Conservation (phyloP, 352 stramenopile species). For the Phytophthora fragariae region DNA sequence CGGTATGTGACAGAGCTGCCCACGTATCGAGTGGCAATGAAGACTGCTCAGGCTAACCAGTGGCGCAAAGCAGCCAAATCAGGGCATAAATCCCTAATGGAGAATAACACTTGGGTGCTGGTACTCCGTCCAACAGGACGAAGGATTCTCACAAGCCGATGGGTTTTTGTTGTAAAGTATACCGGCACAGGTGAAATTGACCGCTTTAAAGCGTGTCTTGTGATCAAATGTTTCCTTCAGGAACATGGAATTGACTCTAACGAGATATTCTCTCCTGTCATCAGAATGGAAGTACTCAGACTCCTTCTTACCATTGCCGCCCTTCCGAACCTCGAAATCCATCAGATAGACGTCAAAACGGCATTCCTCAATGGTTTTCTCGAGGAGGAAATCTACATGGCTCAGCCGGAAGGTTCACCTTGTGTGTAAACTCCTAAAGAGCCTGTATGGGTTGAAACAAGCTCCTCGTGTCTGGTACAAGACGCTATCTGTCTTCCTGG, state of each 20-base stretch:
- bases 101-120: neutral
- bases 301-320: conserved; percentile 10
- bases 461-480: conserved; percentile 19
- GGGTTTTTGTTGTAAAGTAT: conserved; percentile 10
- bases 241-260: conserved; percentile 2
- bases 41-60: neutral
- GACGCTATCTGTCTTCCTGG: conserved; percentile 16
- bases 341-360: conserved; percentile 38
- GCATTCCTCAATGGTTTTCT: conserved; percentile 23
- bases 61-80: neutral
- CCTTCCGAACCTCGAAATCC: conserved; percentile 16
- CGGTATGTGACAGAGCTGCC: neutral
- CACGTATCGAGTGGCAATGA: neutral
- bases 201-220: neutral
- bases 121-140: neutral
- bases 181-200: conserved; percentile 4
- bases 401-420: conserved; percentile 24
- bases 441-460: conserved; percentile 28
- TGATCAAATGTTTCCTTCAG: conserved; percentile 2
- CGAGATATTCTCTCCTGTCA: conserved; percentile 7
- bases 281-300: neutral
- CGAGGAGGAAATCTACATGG: conserved; percentile 16
- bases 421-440: conserved; percentile 24
- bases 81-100: neutral
- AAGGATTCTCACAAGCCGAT: conserved; percentile 1